Percentiles rank a stretch among this genome's conserved stretches.
Conservation (phyloP, 2,329 filamentous ascomycete species). For the Colletotrichum lupini region DNA sequence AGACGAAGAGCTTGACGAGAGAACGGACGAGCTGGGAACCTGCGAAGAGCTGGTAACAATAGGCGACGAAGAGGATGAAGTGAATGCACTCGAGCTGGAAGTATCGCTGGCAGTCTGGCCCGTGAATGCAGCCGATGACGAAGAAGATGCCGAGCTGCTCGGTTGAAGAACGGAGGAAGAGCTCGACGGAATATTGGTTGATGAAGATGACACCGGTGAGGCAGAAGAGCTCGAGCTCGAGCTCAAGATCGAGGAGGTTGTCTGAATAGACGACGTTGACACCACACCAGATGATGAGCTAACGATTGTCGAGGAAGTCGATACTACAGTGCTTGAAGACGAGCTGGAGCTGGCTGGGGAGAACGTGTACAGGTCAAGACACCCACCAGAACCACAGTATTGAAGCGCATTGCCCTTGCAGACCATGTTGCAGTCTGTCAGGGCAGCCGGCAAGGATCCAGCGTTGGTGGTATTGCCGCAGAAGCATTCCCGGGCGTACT, state of each 20-base stretch:
- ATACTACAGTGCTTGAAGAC: background rate
- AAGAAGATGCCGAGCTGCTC: background rate
- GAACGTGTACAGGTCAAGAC: slow-evolving; percentile 32
- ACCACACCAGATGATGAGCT: background rate
- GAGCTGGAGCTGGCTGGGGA: background rate
- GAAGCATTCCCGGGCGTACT: slow-evolving; percentile 44
- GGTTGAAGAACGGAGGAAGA: background rate
- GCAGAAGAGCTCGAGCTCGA: background rate
- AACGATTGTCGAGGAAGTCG: background rate
- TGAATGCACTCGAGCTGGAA: background rate
- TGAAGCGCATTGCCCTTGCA: slow-evolving; percentile 38
- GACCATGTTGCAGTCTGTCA: slow-evolving; percentile 38
- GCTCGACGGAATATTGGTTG: background rate
- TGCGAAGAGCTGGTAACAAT: background rate
- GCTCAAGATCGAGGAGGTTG: background rate
- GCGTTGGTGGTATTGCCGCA: slow-evolving; percentile 38
- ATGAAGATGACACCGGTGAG: background rate
- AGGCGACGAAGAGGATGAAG: background rate
- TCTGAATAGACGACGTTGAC: background rate
- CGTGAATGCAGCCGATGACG: background rate
- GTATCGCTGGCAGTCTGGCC: background rate
- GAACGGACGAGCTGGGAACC: background rate
- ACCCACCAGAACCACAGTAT: slow-evolving; percentile 32
- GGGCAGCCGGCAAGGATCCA: slow-evolving; percentile 32
- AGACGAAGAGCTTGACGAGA: too few relatives aligned